Conservation (phyloP, 176 grass and related monocot genomes). For the Thalia dealbata region DNA sequence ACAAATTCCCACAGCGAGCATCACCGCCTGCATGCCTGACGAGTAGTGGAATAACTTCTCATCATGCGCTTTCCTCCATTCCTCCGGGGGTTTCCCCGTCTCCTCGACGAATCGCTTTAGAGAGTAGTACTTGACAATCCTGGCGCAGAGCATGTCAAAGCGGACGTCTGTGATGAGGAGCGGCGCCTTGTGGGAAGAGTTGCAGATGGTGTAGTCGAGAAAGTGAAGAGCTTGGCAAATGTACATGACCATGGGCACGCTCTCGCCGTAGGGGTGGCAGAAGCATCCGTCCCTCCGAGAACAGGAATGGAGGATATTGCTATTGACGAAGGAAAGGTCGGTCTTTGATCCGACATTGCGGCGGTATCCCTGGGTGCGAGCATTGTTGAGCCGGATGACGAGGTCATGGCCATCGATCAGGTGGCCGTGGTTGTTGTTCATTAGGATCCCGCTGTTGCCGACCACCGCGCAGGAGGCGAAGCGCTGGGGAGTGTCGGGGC, state of each 20-base stretch:
- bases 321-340: slow-evolving; percentile 80
- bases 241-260: slow-evolving; percentile 71
- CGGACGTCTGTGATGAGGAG: slow-evolving; percentile 62
- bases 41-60: slow-evolving; percentile 78
- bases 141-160: slow-evolving; percentile 67
- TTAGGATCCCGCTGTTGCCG: slow-evolving; percentile 90
- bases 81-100: slow-evolving; percentile 37
- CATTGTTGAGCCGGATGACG: slow-evolving; percentile 92
- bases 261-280: slow-evolving; percentile 78
- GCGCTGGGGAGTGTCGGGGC: background rate
- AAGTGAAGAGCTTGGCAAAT: slow-evolving; percentile 87
- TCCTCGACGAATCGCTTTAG: slow-evolving; percentile 52
- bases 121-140: slow-evolving; percentile 91
- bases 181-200: slow-evolving; percentile 43
- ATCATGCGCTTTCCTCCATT: slow-evolving; percentile 54
- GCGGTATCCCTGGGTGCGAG: slow-evolving; percentile 40
- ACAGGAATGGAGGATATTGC: slow-evolving; percentile 86
- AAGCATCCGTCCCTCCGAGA: slow-evolving; percentile 51
- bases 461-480: slow-evolving; percentile 71
- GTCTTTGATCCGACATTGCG: slow-evolving; percentile 64
- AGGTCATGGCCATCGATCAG: slow-evolving; percentile 71
- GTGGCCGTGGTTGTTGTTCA: slow-evolving; percentile 40
- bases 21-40: slow-evolving; percentile 83
- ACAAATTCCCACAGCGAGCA: slow-evolving; percentile 76
- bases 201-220: slow-evolving; percentile 67